Conservation (phyloP, 306 rosid genomes). For the Lagenaria siceraria region DNA sequence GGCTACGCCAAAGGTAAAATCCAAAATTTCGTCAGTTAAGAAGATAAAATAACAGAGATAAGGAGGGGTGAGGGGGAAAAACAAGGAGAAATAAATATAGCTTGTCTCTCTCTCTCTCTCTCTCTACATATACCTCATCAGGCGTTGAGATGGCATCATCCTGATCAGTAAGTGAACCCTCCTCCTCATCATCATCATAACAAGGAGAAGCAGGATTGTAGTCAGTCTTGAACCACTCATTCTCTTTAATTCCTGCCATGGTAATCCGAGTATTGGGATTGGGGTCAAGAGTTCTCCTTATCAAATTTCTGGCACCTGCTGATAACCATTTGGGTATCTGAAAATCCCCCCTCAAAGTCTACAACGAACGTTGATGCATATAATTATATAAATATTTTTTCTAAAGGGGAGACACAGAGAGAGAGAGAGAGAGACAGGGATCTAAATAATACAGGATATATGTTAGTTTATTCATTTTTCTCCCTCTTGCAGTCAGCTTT, state of each 20-base stretch:
- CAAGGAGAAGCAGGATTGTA: conserved; percentile 41
- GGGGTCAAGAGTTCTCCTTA: conserved; percentile 78
- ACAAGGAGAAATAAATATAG: background rate
- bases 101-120: background rate
- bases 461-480: background rate
- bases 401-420: background rate
- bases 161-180: conserved; percentile 22
- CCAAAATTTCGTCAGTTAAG: background rate
- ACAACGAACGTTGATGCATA: background rate
- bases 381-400: background rate
- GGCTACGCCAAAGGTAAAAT: conserved; percentile 25
- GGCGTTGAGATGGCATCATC: conserved; percentile 32
- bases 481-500: background rate
- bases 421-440: background rate
- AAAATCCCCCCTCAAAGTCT: conserved; percentile 71
- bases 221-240: conserved; percentile 69
- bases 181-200: conserved; percentile 54
- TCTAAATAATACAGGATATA: background rate
- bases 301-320: conserved; percentile 51
- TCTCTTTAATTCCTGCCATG: conserved; percentile 53
- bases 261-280: conserved; percentile 55
- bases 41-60: background rate
- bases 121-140: conserved; percentile 23
- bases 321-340: conserved; percentile 77
- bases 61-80: background rate